Evolutionary conservation across 257 asterid species (phyloP).

Genomic region (Nemophila menziesii): DNA sequence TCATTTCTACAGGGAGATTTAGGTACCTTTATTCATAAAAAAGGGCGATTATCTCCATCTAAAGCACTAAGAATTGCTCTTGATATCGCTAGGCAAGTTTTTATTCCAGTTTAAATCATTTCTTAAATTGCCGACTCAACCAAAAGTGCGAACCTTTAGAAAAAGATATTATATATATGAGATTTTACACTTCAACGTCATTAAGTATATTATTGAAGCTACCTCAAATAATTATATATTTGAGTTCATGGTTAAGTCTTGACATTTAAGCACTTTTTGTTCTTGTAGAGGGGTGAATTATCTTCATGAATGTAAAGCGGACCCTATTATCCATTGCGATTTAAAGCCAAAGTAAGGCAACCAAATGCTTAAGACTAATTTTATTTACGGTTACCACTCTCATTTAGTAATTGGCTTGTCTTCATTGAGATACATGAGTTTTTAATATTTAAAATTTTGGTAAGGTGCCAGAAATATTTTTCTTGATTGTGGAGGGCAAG

Average conservation of each 20-base stretch:
- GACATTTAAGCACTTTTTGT: constrained; percentile 10
- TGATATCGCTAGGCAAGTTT: constrained; percentile 89
- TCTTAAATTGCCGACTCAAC: too few species aligned
- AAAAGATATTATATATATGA: too few species aligned
- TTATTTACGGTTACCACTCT: background rate
- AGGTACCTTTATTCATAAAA: constrained; percentile 64
- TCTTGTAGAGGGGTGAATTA: constrained; percentile 84
- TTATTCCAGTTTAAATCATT: too few species aligned
- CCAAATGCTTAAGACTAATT: constrained; percentile 34
- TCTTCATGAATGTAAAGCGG: constrained; percentile 97
- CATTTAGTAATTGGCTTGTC: constrained; percentile 5
- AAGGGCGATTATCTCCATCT: constrained; percentile 82
- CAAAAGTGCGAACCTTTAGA: too few species aligned
- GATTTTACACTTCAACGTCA: too few species aligned
- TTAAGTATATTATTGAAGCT: constrained; percentile 3
- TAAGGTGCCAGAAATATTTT: constrained; percentile 99
- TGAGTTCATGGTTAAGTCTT: background rate
- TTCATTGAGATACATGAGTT: constrained; percentile 11
- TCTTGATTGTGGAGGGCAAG: constrained; percentile 97
- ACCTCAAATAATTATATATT: background rate
- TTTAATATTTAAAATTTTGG: constrained; percentile 56
- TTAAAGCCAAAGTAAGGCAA: constrained; percentile 95
- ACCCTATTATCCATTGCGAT: constrained; percentile 83
- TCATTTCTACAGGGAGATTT: constrained; percentile 63
- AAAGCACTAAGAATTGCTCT: constrained; percentile 76